Evolutionary conservation across 768 basidiomycete species (phyloP).

Genomic region (Bullera alba): DNA sequence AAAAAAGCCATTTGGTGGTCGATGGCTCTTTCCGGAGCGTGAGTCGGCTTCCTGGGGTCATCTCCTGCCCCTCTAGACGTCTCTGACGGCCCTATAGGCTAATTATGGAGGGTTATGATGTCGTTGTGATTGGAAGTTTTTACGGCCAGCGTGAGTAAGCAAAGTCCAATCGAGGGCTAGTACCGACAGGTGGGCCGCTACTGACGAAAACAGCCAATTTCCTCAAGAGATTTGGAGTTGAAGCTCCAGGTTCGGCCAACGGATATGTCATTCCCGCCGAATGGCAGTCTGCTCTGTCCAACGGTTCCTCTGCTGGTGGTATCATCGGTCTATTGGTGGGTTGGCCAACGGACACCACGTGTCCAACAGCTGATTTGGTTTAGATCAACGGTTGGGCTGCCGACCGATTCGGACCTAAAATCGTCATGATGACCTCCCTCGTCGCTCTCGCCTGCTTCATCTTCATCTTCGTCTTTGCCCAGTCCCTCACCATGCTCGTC

Average conservation of each 20-base stretch:
- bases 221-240: constrained; percentile 18
- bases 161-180: not conserved
- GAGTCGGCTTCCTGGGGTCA: not conserved
- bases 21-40: constrained; percentile 19
- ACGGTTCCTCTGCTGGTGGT: constrained; percentile 27
- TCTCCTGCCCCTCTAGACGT: not conserved
- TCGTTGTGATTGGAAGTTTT: constrained; percentile 8
- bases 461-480: constrained; percentile 10
- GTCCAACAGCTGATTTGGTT: not conserved
- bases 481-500: not conserved
- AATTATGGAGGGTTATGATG: constrained; percentile 33
- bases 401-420: constrained; percentile 39
- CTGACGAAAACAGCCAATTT: constrained; percentile 8
- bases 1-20: constrained; percentile 42
- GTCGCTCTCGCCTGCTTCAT: constrained; percentile 10
- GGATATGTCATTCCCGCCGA: constrained; percentile 36
- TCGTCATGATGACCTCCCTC: constrained; percentile 30
- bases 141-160: constrained; percentile 20
- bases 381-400: constrained; percentile 34
- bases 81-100: not conserved
- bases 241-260: not conserved
- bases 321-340: constrained; percentile 36
- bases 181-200: too few relatives aligned
- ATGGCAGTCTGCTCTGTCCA: constrained; percentile 44
- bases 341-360: too few relatives aligned